Conservation (phyloP, 192 early-diverging fungal species). For the Coemansia sp. region DNA sequence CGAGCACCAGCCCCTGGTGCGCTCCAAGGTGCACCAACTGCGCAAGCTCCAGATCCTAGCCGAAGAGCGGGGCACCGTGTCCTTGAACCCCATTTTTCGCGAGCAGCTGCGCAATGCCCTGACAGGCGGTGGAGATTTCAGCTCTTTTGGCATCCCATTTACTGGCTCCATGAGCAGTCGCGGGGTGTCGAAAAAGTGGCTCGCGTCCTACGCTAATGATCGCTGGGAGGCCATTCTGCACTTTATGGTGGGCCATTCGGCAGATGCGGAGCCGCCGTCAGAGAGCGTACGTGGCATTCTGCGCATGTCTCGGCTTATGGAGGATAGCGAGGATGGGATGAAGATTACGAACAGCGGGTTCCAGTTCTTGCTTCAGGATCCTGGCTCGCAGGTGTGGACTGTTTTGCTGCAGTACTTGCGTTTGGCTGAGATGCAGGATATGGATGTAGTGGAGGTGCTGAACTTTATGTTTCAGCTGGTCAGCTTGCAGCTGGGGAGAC, state of each 20-base stretch:
- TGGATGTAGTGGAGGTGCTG: conserved; percentile 92
- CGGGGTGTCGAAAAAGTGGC: conserved; percentile 63
- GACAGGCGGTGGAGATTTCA: conserved; percentile 77
- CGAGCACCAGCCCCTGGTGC: conserved; percentile 53
- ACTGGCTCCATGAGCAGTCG: conserved; percentile 61
- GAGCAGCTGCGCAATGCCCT: conserved; percentile 67
- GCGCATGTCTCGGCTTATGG: conserved; percentile 74
- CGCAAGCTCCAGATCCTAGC: conserved; percentile 70
- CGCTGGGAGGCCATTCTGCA: conserved; percentile 92
- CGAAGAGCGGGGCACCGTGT: conserved; percentile 44
- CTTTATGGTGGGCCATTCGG: conserved; percentile 85
- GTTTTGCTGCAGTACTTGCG: conserved; percentile 91
- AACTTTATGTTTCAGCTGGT: conserved; percentile 94
- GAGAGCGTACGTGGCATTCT: conserved; percentile 72
- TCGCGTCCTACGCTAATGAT: conserved; percentile 78
- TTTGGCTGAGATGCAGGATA: conserved; percentile 67
- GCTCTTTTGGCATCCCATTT: conserved; percentile 80
- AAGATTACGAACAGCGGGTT: conserved; percentile 95
- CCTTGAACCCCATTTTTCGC: conserved; percentile 68
- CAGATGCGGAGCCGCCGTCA: conserved; percentile 59
- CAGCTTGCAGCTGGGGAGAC: conserved; percentile 83
- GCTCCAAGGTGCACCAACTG: conserved; percentile 67
- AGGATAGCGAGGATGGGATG: conserved; percentile 37
- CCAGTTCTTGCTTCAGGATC: conserved; percentile 93
- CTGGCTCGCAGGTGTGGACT: conserved; percentile 94